A percentile compares a stretch with the other conserved stretches of the same genome.
These are phyloP conservation scores for Globisporangium echinulatum DNA, from an alignment of 352 stramenopile genomes.

Conservation along the genomic window DNA sequence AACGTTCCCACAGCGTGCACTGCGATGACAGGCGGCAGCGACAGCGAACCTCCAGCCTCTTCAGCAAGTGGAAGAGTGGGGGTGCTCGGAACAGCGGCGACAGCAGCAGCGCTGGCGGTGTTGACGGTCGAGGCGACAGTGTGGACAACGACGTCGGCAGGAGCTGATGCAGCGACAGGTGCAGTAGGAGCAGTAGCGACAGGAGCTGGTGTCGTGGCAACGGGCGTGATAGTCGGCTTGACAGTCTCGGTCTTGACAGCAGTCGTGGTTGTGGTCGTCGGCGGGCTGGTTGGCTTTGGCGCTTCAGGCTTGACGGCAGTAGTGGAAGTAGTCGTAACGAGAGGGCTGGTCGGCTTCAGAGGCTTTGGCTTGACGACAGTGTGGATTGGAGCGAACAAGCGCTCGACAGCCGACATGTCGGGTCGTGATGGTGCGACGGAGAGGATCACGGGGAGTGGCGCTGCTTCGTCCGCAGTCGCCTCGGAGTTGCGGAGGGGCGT, in stretches of 20 bases:
- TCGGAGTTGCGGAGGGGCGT: neutral
- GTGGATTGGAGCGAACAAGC: neutral
- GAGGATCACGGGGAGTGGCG: neutral
- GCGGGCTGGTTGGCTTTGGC: neutral
- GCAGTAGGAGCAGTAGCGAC: neutral
- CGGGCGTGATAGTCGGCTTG: neutral
- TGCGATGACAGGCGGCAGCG: neutral
- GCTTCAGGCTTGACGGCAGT: neutral
- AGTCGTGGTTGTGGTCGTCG: neutral
- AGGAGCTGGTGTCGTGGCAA: neutral
- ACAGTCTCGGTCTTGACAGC: neutral
- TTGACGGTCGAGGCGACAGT: too few species aligned
- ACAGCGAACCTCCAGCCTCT: neutral
- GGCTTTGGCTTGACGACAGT: neutral
- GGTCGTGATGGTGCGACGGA: neutral
- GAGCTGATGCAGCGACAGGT: neutral
- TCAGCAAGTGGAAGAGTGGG: constrained; percentile 3
- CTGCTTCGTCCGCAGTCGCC: constrained; percentile 1
- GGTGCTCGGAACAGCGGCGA: neutral
- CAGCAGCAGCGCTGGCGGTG: neutral
- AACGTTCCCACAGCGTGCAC: neutral
- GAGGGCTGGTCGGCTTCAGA: neutral
- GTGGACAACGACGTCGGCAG: neutral
- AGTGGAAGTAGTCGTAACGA: neutral
- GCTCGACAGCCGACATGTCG: neutral